These are phyloP conservation scores for Saccharum hybrid DNA, from an alignment of 202 grass and related monocot species.

Conservation along the genomic window DNA sequence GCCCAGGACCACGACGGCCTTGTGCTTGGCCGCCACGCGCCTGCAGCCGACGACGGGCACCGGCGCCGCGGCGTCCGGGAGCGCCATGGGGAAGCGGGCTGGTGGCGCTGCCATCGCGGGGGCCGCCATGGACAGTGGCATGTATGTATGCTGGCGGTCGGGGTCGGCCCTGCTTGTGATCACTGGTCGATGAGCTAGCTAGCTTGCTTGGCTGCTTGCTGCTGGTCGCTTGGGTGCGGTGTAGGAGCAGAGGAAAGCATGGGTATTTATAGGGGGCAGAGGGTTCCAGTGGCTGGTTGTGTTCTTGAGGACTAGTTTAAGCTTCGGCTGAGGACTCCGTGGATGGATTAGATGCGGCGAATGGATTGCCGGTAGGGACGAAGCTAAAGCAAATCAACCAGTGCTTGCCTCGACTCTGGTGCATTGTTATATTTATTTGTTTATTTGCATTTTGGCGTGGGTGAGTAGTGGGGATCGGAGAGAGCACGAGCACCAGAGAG, in stretches of 20 bases:
- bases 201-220: background rate
- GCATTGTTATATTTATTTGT: too few relatives aligned
- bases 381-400: background rate
- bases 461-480: too few relatives aligned
- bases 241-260: background rate
- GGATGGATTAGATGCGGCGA: background rate
- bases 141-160: background rate
- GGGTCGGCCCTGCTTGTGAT: background rate
- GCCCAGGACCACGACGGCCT: conserved; percentile 84
- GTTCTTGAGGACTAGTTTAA: conserved; percentile 1
- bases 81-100: background rate
- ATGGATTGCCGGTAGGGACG: background rate
- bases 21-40: conserved; percentile 46
- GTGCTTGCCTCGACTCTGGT: too few relatives aligned
- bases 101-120: conserved; percentile 18
- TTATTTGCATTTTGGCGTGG: too few relatives aligned
- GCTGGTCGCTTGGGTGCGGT: background rate
- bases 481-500: too few relatives aligned
- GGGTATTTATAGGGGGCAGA: conserved; percentile 22
- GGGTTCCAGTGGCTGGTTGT: background rate
- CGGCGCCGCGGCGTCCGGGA: conserved; percentile 12
- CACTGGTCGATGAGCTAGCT: background rate
- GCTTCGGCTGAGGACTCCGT: too few relatives aligned
- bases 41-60: background rate
- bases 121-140: conserved; percentile 38